A percentile compares a stretch with the other conserved stretches of the same genome.
Evolutionary conservation across 1,284 basidiomycete species (phyloP).

Genomic region (Trametes sp.): DNA sequence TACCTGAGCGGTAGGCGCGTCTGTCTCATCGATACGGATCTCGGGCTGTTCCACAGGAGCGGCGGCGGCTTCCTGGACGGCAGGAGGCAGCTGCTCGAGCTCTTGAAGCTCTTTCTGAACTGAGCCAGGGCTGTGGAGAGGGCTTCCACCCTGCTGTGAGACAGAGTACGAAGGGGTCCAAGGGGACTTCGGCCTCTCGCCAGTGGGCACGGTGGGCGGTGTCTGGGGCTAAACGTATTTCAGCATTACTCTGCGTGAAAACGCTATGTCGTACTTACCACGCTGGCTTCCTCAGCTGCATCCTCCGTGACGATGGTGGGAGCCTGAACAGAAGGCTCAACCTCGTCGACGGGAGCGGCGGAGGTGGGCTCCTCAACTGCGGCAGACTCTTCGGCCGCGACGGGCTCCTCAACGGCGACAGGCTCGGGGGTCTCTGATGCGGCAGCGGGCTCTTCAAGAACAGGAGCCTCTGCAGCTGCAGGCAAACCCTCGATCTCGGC

Average conservation of each 20-base stretch:
- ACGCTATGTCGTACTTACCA: conserved; percentile 5
- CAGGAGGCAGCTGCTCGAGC: conserved; percentile 18
- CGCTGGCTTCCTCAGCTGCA: conserved; percentile 16
- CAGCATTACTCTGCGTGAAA: background rate
- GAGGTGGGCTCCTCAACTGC: conserved; percentile 14
- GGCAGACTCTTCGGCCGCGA: background rate
- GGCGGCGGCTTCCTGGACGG: conserved; percentile 7
- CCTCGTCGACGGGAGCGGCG: conserved; percentile 8
- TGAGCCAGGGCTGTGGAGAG: conserved; percentile 21
- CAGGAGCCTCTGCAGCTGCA: conserved; percentile 11
- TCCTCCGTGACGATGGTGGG: conserved; percentile 28
- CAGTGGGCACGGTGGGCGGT: conserved; percentile 12
- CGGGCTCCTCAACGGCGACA: background rate
- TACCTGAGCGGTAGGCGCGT: conserved; percentile 6
- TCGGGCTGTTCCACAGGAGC: conserved; percentile 9
- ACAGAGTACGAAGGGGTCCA: conserved; percentile 41
- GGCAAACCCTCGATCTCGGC: conserved; percentile 32
- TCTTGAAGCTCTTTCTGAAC: conserved; percentile 24
- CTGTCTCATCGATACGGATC: conserved; percentile 24
- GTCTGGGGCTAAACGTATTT: conserved; percentile 21
- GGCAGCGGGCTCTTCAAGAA: conserved; percentile 1
- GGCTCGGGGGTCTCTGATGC: background rate
- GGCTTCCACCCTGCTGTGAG: conserved; percentile 43
- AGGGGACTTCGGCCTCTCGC: conserved; percentile 33
- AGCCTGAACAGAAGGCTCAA: conserved; percentile 9